Conservation (phyloP, 1,139 yeast genomes). For the Sugiyamaella grinbergsii region DNA sequence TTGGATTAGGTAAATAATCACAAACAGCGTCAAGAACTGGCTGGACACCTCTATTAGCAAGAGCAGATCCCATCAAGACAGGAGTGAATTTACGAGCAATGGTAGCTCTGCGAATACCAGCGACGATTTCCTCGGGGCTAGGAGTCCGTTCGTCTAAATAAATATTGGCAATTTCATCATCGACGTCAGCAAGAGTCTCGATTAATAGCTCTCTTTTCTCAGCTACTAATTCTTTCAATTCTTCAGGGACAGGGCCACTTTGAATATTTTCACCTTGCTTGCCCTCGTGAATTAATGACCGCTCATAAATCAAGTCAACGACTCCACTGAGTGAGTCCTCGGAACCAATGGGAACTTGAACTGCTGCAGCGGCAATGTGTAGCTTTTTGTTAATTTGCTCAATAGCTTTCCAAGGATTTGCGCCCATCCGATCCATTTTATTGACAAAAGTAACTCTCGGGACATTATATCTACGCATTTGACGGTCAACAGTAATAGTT, state of each 20-base stretch:
- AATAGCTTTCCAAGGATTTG: constrained; percentile 93
- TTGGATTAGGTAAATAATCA: constrained; percentile 92
- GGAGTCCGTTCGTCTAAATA: constrained; percentile 91
- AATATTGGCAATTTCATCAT: constrained; percentile 93
- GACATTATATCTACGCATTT: constrained; percentile 97
- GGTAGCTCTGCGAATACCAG: constrained; percentile 93
- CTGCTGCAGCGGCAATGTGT: constrained; percentile 94
- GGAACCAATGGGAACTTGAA: constrained; percentile 95
- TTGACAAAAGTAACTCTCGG: constrained; percentile 95
- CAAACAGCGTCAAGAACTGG: constrained; percentile 95
- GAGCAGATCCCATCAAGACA: constrained; percentile 98
- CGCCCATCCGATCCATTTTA: constrained; percentile 99
- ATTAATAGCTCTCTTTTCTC: constrained; percentile 82
- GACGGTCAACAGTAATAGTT: constrained; percentile 97
- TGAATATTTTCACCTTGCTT: constrained; percentile 79
- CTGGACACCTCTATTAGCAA: constrained; percentile 94
- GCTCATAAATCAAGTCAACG: constrained; percentile 86
- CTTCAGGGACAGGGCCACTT: constrained; percentile 69
- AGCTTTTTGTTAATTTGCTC: constrained; percentile 86
- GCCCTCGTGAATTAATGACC: constrained; percentile 88
- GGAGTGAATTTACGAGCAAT: constrained; percentile 96
- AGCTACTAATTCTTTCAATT: constrained; percentile 71
- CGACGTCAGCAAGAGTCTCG: constrained; percentile 96
- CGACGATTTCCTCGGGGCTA: constrained; percentile 74
- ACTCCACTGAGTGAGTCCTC: constrained; percentile 85